Percentiles rank a stretch among this genome's conserved stretches.
phyloP scores from a whole-genome alignment of 176 grass and related monocot species.

The Juncus inflexus region DNA sequence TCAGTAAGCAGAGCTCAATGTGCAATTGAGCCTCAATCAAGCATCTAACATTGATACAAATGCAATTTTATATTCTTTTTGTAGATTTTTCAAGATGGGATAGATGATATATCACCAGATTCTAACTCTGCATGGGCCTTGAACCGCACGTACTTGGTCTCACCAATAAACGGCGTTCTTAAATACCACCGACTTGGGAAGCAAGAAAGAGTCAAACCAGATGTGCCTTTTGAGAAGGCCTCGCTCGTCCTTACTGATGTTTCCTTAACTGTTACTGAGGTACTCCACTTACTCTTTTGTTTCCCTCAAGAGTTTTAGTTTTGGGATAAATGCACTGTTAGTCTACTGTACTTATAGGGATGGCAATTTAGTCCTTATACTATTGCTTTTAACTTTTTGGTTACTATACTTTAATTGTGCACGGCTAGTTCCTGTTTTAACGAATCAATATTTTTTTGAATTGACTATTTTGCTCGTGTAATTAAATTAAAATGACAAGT shows the following conservation, averaged over 20 bases:
- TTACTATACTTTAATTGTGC: background rate
- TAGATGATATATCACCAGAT: slow-evolving; percentile 40
- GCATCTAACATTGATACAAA: too few species aligned
- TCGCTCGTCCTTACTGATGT: slow-evolving; percentile 91
- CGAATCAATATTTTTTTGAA: too few species aligned
- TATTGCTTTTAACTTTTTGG: background rate
- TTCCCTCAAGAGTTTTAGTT: slow-evolving; percentile 12
- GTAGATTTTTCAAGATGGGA: slow-evolving; percentile 93
- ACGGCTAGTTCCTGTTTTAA: too few species aligned
- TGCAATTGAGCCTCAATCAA: too few species aligned
- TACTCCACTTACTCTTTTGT: slow-evolving; percentile 28
- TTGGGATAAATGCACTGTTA: background rate
- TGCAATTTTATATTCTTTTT: background rate
- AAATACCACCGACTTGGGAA: slow-evolving; percentile 95
- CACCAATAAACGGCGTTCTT: slow-evolving; percentile 95
- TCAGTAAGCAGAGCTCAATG: background rate
- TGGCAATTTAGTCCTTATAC: background rate
- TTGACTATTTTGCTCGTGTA: too few species aligned
- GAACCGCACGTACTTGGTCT: slow-evolving; percentile 76
- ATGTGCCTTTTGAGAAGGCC: slow-evolving; percentile 79
- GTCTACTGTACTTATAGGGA: too few species aligned
- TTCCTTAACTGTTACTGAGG: slow-evolving; percentile 85
- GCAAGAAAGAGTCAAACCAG: slow-evolving; percentile 65
- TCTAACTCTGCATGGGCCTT: slow-evolving; percentile 50
- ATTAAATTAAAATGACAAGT: too few species aligned